Conservation (phyloP, 345 rosid species). For the Laguncularia racemosa region DNA sequence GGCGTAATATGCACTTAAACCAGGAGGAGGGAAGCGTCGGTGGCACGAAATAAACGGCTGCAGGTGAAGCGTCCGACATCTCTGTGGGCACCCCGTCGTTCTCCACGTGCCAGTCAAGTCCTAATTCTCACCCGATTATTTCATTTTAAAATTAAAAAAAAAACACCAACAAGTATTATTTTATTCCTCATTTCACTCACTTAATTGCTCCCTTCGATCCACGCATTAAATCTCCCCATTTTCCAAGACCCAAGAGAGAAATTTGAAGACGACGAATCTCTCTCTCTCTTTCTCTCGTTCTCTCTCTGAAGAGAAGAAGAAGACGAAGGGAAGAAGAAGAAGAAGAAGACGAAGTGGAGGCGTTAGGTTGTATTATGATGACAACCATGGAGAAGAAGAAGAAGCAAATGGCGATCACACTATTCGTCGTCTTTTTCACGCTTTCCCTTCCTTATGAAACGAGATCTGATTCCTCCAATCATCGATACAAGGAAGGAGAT, state of each 20-base stretch:
- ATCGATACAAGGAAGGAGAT: constrained; percentile 47
- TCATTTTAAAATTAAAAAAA: too few species aligned
- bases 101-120: too few species aligned
- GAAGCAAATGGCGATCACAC: constrained; percentile 8
- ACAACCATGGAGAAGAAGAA: neutral
- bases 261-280: neutral
- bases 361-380: too few species aligned
- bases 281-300: neutral
- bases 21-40: constrained; percentile 2
- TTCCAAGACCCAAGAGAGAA: neutral
- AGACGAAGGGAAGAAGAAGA: neutral
- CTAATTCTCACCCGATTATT: too few species aligned
- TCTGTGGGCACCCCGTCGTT: too few species aligned
- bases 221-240: too few species aligned
- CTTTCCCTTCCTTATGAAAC: constrained; percentile 2
- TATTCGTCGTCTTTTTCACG: constrained; percentile 11
- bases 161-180: too few species aligned
- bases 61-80: too few species aligned
- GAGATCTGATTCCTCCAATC: constrained; percentile 46
- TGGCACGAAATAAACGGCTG: constrained; percentile 1
- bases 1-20: too few species aligned
- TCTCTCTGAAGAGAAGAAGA: constrained; percentile 1
- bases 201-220: too few species aligned
- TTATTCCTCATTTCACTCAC: too few species aligned
- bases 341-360: neutral